These are phyloP conservation scores for Penicillium canariense DNA, from an alignment of 495 filamentous ascomycete genomes.

Conservation along the genomic window DNA sequence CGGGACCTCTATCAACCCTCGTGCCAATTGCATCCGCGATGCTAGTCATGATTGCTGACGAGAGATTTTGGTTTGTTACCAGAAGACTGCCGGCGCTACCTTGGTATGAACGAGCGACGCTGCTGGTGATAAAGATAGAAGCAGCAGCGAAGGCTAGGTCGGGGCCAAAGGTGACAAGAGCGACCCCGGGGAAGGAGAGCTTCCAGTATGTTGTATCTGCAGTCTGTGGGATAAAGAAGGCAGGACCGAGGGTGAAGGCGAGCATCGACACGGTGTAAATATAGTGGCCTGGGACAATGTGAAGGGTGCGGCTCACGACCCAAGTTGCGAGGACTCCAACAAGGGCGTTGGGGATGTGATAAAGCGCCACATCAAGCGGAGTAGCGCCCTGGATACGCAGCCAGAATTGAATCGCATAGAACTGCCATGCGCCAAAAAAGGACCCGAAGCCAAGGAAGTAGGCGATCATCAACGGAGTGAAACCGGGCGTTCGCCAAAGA, in stretches of 20 bases:
- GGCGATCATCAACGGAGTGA: conserved; percentile 40
- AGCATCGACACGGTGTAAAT: conserved; percentile 38
- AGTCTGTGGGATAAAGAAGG: conserved; percentile 33
- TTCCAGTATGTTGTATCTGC: conserved; percentile 28
- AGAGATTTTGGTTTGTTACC: conserved; percentile 29
- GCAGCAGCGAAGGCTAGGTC: conserved; percentile 33
- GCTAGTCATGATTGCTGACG: conserved; percentile 42
- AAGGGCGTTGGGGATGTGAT: conserved; percentile 42
- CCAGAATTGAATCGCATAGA: conserved; percentile 50
- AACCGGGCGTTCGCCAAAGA: conserved; percentile 38
- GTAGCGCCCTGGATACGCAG: conserved; percentile 37
- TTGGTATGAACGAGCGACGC: conserved; percentile 29
- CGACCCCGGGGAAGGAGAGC: conserved; percentile 28
- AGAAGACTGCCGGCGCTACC: conserved; percentile 28
- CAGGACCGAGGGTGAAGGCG: conserved; percentile 29
- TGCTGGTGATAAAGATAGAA: conserved; percentile 33
- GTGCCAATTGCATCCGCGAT: conserved; percentile 46
- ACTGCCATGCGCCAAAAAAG: conserved; percentile 46
- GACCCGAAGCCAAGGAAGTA: conserved; percentile 48
- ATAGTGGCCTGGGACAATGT: conserved; percentile 45
- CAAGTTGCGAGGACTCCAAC: conserved; percentile 42
- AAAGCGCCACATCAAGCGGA: conserved; percentile 39
- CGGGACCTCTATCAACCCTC: conserved; percentile 30
- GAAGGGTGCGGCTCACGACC: conserved; percentile 41
- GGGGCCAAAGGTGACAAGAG: conserved; percentile 30